These are phyloP conservation scores for Tetrapyrgos nigripes DNA, from an alignment of 1,284 basidiomycete species.

Conservation along the genomic window DNA sequence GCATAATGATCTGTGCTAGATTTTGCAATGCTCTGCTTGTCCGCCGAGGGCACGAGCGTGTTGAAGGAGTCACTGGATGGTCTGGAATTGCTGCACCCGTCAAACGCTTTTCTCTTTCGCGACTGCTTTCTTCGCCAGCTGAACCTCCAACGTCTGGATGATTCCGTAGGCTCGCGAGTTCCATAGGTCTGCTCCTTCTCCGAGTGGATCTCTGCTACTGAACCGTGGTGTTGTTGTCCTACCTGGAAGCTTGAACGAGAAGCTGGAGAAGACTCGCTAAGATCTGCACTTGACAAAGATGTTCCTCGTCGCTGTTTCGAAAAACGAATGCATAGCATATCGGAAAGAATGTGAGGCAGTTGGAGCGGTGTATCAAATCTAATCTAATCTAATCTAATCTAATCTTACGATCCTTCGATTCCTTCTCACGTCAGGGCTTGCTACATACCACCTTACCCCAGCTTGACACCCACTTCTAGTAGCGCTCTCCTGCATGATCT, in stretches of 20 bases:
- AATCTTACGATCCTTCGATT: no score
- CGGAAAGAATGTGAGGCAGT: not conserved
- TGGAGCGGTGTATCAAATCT: no score
- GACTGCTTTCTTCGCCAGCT: constrained; percentile 19
- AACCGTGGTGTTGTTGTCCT: not conserved
- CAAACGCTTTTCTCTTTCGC: constrained; percentile 20
- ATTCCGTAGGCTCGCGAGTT: constrained; percentile 22
- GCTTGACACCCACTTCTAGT: no score
- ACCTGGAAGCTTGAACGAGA: constrained; percentile 13
- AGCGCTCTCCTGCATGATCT: no score
- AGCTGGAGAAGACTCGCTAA: constrained; percentile 22
- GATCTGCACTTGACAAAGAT: constrained; percentile 44
- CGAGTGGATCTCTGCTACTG: constrained; percentile 53
- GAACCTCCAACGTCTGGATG: no score
- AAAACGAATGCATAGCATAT: constrained; percentile 58
- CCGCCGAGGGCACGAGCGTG: constrained; percentile 77
- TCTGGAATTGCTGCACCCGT: constrained; percentile 50
- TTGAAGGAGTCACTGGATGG: constrained; percentile 65
- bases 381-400: no score
- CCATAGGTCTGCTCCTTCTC: constrained; percentile 66
- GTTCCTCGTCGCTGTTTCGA: constrained; percentile 48
- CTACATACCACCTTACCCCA: no score
- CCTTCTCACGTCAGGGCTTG: no score
- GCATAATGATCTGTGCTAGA: constrained; percentile 59
- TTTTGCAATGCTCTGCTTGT: constrained; percentile 71